Conservation (phyloP, 78 protist species). For the Dictyostelium firmibasis region DNA sequence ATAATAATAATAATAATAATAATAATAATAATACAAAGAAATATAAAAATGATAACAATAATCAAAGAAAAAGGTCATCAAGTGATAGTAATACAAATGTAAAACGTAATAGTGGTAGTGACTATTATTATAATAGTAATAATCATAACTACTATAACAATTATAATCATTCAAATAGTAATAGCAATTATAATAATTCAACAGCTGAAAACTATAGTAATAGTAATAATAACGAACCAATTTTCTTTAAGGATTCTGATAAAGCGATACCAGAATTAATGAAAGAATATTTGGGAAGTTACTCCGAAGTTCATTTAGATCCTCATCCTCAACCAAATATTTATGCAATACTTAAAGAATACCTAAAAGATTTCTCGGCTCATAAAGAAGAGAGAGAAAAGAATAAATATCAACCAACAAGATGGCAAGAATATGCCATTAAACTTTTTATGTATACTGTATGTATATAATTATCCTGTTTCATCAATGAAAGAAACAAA, state of each 20-base stretch:
- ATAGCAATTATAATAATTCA: neutral
- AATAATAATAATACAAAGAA: neutral
- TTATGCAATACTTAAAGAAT: conserved; percentile 14
- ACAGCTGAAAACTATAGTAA: neutral
- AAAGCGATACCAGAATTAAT: conserved; percentile 27
- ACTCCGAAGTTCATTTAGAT: neutral
- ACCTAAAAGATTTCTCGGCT: conserved; percentile 23
- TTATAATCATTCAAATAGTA: neutral
- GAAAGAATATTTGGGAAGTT: conserved; percentile 42
- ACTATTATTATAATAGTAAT: neutral
- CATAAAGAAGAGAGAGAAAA: conserved; percentile 34
- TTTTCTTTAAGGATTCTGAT: conserved; percentile 3
- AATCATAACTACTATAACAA: neutral
- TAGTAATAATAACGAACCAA: neutral
- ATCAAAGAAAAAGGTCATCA: neutral
- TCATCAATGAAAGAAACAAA: neutral
- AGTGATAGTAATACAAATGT: neutral
- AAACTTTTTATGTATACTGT: conserved; percentile 24
- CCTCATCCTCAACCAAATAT: neutral
- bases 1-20: too few relatives aligned
- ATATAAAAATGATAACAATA: neutral
- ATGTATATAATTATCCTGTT: neutral
- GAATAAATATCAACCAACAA: conserved; percentile 11
- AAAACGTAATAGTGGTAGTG: neutral
- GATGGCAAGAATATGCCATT: conserved; percentile 64